Evolutionary conservation across 768 basidiomycete species (phyloP).

Genomic region (Clitopilus passeckerianus): DNA sequence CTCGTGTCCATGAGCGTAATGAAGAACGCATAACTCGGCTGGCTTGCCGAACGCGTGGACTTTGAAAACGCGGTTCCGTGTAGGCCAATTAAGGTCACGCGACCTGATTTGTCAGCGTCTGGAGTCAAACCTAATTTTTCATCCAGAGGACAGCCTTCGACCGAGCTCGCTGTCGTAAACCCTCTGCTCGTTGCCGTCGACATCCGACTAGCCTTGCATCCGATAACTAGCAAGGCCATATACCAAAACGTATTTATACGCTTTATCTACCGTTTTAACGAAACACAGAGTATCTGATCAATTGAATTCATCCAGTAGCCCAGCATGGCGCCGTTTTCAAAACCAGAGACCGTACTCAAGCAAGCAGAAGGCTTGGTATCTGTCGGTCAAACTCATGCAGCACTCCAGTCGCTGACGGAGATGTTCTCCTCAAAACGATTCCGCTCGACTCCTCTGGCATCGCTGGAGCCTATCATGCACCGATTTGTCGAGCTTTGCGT

Average conservation of each 20-base stretch:
- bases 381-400: slow-evolving; percentile 86
- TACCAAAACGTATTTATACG: neutral
- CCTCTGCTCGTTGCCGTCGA: neutral
- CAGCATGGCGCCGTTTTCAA: slow-evolving; percentile 83
- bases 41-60: neutral
- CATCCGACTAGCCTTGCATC: neutral
- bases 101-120: neutral
- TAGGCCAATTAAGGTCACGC: neutral
- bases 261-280: neutral
- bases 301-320: slow-evolving; percentile 1
- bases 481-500: slow-evolving; percentile 97
- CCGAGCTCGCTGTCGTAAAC: neutral
- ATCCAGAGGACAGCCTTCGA: neutral
- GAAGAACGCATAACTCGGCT: neutral
- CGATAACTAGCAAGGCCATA: neutral
- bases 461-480: slow-evolving; percentile 93
- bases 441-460: slow-evolving; percentile 80
- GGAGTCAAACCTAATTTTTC: slow-evolving; percentile 1
- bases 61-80: neutral
- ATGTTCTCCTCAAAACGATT: slow-evolving; percentile 94
- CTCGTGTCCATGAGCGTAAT: neutral
- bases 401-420: slow-evolving; percentile 85
- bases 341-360: slow-evolving; percentile 87
- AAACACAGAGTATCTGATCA: neutral
- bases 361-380: slow-evolving; percentile 93